Conservation (phyloP, 164 flowering plant species). For the Piper longum region DNA sequence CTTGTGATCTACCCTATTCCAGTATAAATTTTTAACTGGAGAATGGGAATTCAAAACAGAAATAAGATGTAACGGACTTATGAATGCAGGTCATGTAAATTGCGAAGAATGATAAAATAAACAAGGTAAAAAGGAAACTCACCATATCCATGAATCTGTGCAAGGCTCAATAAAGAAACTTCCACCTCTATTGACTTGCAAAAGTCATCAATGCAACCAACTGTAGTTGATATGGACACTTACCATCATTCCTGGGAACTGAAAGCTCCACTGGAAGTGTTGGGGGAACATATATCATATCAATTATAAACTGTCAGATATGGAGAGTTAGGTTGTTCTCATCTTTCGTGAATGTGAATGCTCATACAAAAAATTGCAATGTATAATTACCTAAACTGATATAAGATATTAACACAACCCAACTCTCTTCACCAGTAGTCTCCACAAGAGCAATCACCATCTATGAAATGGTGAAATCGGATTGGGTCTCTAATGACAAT, state of each 20-base stretch:
- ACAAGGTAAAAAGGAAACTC: no score
- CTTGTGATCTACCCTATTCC: no score
- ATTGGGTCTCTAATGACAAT: conserved; percentile 65
- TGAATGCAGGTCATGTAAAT: no score
- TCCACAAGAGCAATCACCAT: conserved; percentile 66
- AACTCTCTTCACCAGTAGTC: conserved; percentile 52
- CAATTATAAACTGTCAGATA: background rate
- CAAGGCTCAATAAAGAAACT: no score
- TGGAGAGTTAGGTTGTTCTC: background rate
- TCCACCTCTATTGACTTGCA: no score
- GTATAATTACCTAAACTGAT: background rate
- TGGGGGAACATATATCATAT: background rate
- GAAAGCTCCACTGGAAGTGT: background rate
- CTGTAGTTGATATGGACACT: background rate
- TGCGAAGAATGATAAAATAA: no score
- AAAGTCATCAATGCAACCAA: no score
- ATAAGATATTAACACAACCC: background rate
- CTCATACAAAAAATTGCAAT: background rate
- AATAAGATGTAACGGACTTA: no score
- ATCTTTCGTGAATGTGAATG: background rate
- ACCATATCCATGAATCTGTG: no score
- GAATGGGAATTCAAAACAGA: no score
- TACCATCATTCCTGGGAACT: background rate
- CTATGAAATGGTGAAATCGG: conserved; percentile 67
- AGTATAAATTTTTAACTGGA: no score